phyloP scores from a whole-genome alignment of 495 filamentous ascomycete genomes.

The Niebla homalea region DNA sequence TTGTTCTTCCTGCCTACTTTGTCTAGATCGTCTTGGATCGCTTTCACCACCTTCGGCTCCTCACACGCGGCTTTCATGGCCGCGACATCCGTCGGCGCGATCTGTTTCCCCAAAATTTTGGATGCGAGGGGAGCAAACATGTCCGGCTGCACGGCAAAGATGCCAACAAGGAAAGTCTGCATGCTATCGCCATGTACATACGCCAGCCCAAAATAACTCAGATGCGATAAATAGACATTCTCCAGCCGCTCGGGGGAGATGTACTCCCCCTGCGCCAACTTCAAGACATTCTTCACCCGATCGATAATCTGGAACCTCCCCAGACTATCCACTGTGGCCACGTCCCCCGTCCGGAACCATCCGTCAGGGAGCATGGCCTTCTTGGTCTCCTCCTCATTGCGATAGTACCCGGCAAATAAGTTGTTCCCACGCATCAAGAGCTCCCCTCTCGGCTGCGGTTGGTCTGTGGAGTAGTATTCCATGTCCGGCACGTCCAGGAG shows the following conservation, averaged over 20 bases:
- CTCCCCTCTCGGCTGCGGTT: conserved; percentile 87
- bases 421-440: conserved; percentile 67
- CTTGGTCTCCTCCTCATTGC: conserved; percentile 71
- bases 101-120: conserved; percentile 54
- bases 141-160: conserved; percentile 78
- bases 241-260: conserved; percentile 95
- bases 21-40: conserved; percentile 68
- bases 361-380: conserved; percentile 77
- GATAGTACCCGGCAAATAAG: conserved; percentile 75
- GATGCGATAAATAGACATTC: conserved; percentile 76
- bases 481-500: conserved; percentile 84
- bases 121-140: conserved; percentile 66
- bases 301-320: conserved; percentile 91
- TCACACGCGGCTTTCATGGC: conserved; percentile 51
- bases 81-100: conserved; percentile 47
- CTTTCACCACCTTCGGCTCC: conserved; percentile 56
- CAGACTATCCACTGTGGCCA: conserved; percentile 65
- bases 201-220: conserved; percentile 60
- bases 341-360: conserved; percentile 95
- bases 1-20: conserved; percentile 68
- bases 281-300: conserved; percentile 95
- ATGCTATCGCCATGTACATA: conserved; percentile 87
- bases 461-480: conserved; percentile 84
- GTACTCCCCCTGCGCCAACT: conserved; percentile 95
- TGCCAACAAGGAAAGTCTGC: conserved; percentile 68